Evolutionary conservation across 345 rosid species (phyloP).

Genomic region (Camelina neglecta): DNA sequence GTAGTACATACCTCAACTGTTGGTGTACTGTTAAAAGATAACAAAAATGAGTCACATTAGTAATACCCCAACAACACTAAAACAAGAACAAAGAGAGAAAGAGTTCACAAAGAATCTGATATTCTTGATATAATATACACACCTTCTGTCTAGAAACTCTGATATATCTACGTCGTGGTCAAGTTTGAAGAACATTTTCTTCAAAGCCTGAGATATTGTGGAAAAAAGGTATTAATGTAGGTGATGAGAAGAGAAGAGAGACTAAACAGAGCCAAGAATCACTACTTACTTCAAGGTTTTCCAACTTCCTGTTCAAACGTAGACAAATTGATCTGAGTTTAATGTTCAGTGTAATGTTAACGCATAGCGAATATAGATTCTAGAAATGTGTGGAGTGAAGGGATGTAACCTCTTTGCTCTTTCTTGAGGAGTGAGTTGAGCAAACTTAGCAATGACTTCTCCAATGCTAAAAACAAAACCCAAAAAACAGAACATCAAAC

Average conservation of each 20-base stretch:
- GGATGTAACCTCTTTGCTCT: conserved; percentile 69
- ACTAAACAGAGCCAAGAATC: conserved; percentile 24
- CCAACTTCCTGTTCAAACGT: conserved; percentile 72
- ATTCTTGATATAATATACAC: conserved; percentile 9
- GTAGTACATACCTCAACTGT: conserved; percentile 62
- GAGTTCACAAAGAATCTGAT: neutral
- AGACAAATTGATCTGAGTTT: conserved; percentile 6
- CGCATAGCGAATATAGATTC: neutral
- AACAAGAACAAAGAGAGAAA: conserved; percentile 19
- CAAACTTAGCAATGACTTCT: conserved; percentile 74
- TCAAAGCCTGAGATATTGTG: conserved; percentile 63
- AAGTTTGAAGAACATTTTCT: conserved; percentile 82
- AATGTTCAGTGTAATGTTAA: neutral
- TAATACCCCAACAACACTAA: conserved; percentile 28
- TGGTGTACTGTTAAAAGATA: conserved; percentile 56
- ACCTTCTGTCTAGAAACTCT: conserved; percentile 80
- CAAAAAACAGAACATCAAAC: conserved; percentile 16
- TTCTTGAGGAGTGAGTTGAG: conserved; percentile 85
- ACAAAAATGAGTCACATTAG: conserved; percentile 32
- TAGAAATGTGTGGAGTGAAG: neutral
- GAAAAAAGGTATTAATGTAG: conserved; percentile 6
- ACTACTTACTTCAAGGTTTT: conserved; percentile 85
- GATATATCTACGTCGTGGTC: conserved; percentile 82
- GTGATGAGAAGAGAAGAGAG: neutral
- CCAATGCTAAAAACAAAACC: conserved; percentile 56